Conservation (phyloP, 805 yeast species). For the Suhomyces sp. region DNA sequence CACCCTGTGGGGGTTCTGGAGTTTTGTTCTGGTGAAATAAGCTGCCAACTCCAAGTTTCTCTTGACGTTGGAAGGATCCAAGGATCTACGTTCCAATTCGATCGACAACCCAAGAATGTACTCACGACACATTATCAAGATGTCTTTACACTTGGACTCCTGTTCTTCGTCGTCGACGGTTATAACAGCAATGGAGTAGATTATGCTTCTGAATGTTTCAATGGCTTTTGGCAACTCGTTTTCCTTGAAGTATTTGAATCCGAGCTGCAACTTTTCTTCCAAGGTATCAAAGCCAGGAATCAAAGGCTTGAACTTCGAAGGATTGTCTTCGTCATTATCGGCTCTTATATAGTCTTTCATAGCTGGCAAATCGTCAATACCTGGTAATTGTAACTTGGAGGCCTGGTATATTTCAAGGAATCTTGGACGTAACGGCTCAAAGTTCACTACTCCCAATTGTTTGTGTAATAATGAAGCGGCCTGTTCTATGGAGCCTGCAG, state of each 20-base stretch:
- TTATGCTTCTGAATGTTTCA: conserved; percentile 69
- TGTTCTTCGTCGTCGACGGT: conserved; percentile 74
- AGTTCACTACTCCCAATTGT: conserved; percentile 81
- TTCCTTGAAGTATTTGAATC: conserved; percentile 77
- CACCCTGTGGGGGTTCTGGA: conserved; percentile 78
- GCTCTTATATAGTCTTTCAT: conserved; percentile 66
- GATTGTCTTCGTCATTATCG: conserved; percentile 56
- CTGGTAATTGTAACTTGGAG: conserved; percentile 70
- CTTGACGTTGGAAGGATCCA: conserved; percentile 68
- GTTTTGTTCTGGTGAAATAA: conserved; percentile 82
- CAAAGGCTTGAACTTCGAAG: conserved; percentile 50
- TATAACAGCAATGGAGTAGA: conserved; percentile 69
- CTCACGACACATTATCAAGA: conserved; percentile 75
- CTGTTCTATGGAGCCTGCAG: conserved; percentile 94
- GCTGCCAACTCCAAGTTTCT: conserved; percentile 94
- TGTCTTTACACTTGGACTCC: conserved; percentile 68
- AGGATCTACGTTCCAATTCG: conserved; percentile 81
- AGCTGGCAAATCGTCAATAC: conserved; percentile 71
- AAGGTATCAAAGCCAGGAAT: conserved; percentile 72
- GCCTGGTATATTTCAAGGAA: conserved; percentile 84
- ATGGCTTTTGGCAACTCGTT: conserved; percentile 84
- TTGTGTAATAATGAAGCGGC: conserved; percentile 91
- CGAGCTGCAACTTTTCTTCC: conserved; percentile 60
- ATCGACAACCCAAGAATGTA: conserved; percentile 90
- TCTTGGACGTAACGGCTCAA: conserved; percentile 81